Conservation (phyloP, 495 filamentous ascomycete genomes). For the Podospora australis region DNA sequence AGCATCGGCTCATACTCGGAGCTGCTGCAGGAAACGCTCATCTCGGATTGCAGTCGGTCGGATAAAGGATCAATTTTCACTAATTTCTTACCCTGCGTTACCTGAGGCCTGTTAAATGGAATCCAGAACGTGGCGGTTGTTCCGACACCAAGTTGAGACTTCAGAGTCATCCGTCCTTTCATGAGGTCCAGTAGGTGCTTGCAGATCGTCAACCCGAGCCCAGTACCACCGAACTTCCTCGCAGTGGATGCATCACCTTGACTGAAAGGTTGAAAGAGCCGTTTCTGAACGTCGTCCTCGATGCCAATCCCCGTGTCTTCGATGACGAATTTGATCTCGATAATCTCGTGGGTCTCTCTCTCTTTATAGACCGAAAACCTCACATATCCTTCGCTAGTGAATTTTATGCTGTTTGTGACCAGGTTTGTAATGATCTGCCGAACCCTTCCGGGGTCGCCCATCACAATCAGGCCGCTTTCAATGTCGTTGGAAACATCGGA, state of each 20-base stretch:
- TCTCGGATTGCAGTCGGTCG: conserved; percentile 55
- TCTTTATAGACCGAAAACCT: conserved; percentile 44
- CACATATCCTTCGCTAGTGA: conserved; percentile 68
- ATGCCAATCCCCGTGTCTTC: conserved; percentile 83
- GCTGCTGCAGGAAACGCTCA: conserved; percentile 53
- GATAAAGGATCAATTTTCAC: conserved; percentile 50
- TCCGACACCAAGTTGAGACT: conserved; percentile 52
- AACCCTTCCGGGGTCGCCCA: conserved; percentile 73
- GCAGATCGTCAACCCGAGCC: conserved; percentile 73
- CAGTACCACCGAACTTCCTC: conserved; percentile 73
- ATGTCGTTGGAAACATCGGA: conserved; percentile 39
- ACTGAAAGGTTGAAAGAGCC: conserved; percentile 78
- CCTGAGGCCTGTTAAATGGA: conserved; percentile 53
- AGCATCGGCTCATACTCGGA: conserved; percentile 41
- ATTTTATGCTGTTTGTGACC: conserved; percentile 85
- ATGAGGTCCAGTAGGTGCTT: conserved; percentile 75
- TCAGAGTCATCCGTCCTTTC: conserved; percentile 64
- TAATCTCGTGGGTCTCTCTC: conserved; percentile 40
- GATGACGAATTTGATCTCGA: conserved; percentile 56
- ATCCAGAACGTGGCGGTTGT: conserved; percentile 63
- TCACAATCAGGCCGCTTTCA: conserved; percentile 42
- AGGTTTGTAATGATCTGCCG: conserved; percentile 82
- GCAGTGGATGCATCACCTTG: conserved; percentile 77
- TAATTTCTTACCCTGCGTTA: conserved; percentile 28
- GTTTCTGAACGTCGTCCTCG: conserved; percentile 62